Percentiles rank a stretch among this genome's conserved stretches.
These are phyloP conservation scores for Ogataea nakhonphanomensis DNA, from an alignment of 805 yeast genomes.

Conservation along the genomic window DNA sequence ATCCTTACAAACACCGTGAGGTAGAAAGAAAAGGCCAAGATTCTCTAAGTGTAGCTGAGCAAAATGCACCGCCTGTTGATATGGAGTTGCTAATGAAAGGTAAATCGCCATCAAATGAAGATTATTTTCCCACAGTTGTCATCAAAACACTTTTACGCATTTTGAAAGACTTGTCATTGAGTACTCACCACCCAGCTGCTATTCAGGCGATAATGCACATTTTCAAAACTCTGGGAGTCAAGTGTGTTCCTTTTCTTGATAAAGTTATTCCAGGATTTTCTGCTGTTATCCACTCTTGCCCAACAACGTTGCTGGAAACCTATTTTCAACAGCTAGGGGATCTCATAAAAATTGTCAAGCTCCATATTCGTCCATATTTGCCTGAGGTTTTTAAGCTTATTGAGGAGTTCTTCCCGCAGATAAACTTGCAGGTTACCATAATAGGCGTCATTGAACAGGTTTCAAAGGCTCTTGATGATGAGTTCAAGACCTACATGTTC, in stretches of 20 bases:
- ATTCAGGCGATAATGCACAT: slow-evolving; percentile 93
- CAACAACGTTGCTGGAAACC: slow-evolving; percentile 75
- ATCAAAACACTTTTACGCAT: slow-evolving; percentile 81
- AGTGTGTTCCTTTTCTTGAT: slow-evolving; percentile 85
- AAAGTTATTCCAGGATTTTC: slow-evolving; percentile 87
- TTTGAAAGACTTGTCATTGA: slow-evolving; percentile 77
- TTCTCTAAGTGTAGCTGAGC: slow-evolving; percentile 51
- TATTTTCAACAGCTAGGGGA: slow-evolving; percentile 86
- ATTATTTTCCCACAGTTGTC: slow-evolving; percentile 93
- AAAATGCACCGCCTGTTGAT: slow-evolving; percentile 86
- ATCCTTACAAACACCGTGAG: slow-evolving; percentile 92
- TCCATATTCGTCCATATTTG: slow-evolving; percentile 82
- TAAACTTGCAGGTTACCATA: slow-evolving; percentile 69
- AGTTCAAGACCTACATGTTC: slow-evolving; percentile 81
- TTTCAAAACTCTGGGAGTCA: slow-evolving; percentile 81
- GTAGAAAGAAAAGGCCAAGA: slow-evolving; percentile 58
- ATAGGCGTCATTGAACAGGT: slow-evolving; percentile 79
- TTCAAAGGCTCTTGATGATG: slow-evolving; percentile 85
- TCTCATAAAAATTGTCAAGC: slow-evolving; percentile 76
- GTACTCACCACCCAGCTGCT: slow-evolving; percentile 84
- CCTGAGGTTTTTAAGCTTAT: slow-evolving; percentile 71
- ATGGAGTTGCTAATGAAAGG: slow-evolving; percentile 89
- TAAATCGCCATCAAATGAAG: slow-evolving; percentile 88
- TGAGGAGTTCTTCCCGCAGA: slow-evolving; percentile 65
- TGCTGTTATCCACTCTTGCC: slow-evolving; percentile 77